Conservation (phyloP, 805 yeast genomes). For the Nakazawaea populi region DNA sequence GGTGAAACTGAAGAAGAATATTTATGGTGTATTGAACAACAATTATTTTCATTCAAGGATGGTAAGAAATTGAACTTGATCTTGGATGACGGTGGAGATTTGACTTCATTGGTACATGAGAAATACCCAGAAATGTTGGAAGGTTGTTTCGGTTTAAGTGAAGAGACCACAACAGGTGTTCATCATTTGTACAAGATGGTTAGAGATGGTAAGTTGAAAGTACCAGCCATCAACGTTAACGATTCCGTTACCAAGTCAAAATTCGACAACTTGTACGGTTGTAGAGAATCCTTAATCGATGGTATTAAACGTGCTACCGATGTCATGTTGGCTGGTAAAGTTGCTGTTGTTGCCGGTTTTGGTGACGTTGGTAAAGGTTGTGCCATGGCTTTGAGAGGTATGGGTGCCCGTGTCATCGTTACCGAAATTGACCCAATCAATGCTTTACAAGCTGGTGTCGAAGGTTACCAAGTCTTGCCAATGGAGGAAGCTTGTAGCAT, state of each 20-base stretch:
- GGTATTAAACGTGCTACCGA: conserved; percentile 99
- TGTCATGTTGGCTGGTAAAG: conserved; percentile 99
- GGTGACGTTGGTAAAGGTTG: conserved; percentile 99
- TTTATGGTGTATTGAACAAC: conserved; percentile 99
- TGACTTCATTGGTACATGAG: conserved; percentile 93
- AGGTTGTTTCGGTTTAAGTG: conserved; percentile 93
- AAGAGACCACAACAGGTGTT: conserved; percentile 99
- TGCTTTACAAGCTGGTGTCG: conserved; percentile 98
- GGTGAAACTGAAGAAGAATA: conserved; percentile 99
- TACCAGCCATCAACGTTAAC: conserved; percentile 98
- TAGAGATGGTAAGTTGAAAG: conserved; percentile 83
- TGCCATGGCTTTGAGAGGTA: conserved; percentile 96
- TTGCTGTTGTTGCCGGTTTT: conserved; percentile 97
- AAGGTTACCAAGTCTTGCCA: conserved; percentile 95
- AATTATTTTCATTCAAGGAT: conserved; percentile 96
- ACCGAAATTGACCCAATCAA: conserved; percentile 98
- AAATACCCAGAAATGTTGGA: conserved; percentile 97
- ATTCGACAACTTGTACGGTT: conserved; percentile 98
- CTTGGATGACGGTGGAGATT: conserved; percentile 99
- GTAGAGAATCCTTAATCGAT: conserved; percentile 97
- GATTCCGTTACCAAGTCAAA: conserved; percentile 99
- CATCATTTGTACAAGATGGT: conserved; percentile 98
- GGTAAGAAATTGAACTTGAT: conserved; percentile 91
- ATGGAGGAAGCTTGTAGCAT: conserved; percentile 87
- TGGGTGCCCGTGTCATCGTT: conserved; percentile 98